A percentile compares a stretch with the other conserved stretches of the same genome.
Conservation (phyloP, 1,284 basidiomycete genomes). For the Ceratobasidium sp. region DNA sequence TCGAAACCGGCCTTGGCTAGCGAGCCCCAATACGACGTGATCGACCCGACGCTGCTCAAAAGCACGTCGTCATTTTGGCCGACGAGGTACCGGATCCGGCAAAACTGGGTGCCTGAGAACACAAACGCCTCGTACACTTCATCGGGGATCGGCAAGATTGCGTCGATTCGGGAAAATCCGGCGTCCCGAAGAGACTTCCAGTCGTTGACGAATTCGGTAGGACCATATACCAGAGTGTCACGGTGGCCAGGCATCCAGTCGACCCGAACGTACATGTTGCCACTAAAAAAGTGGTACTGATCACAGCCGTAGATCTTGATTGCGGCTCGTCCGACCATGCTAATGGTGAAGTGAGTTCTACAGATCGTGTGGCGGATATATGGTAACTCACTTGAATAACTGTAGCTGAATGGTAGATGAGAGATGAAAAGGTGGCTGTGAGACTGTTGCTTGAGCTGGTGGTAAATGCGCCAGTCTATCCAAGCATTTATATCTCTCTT, state of each 20-base stretch:
- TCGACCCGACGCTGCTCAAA: background rate
- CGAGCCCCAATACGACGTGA: constrained; percentile 2
- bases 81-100: constrained; percentile 4
- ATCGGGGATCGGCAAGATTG: constrained; percentile 21
- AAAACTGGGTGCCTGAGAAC: constrained; percentile 25
- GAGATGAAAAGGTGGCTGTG: background rate
- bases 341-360: background rate
- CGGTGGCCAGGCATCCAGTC: constrained; percentile 22
- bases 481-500: too few relatives aligned
- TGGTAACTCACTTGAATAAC: background rate
- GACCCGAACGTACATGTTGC: constrained; percentile 18
- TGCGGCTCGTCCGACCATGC: constrained; percentile 9
- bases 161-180: constrained; percentile 30
- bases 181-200: constrained; percentile 23
- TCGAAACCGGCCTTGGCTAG: constrained; percentile 16
- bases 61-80: constrained; percentile 11
- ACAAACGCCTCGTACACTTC: constrained; percentile 17
- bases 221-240: constrained; percentile 14
- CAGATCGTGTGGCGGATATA: background rate
- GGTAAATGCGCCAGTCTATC: too few relatives aligned
- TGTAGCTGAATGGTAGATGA: background rate
- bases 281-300: constrained; percentile 26
- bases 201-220: constrained; percentile 15
- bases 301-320: constrained; percentile 3
- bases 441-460: background rate